Percentiles rank a stretch among this genome's conserved stretches.
Evolutionary conservation across 306 rosid species (phyloP).

Genomic region (Acmispon strigosus): DNA sequence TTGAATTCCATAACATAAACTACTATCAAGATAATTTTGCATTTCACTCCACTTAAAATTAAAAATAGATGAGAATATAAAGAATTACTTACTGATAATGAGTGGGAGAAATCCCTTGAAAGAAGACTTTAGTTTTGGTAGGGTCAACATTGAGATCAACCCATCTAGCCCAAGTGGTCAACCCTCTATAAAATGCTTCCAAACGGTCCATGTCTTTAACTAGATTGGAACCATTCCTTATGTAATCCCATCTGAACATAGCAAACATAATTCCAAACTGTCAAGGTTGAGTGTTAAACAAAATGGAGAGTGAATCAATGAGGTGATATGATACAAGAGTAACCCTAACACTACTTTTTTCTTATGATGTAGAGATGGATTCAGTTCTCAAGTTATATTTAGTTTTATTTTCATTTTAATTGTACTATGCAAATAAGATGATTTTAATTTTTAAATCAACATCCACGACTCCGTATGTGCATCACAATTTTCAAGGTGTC

Average conservation of each 20-base stretch:
- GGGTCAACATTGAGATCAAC: constrained; percentile 59
- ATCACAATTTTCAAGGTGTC: too few species aligned
- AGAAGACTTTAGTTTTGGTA: constrained; percentile 61
- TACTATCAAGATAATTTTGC: neutral
- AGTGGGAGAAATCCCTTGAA: constrained; percentile 86
- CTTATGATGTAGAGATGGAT: neutral
- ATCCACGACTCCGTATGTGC: too few species aligned
- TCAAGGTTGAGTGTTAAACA: neutral
- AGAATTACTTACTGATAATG: constrained; percentile 84
- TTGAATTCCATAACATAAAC: neutral
- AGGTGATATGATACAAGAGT: neutral
- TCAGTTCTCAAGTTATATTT: too few species aligned
- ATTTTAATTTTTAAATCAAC: too few species aligned
- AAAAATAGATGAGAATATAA: too few species aligned
- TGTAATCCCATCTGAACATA: constrained; percentile 68
- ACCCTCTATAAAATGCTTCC: constrained; percentile 58
- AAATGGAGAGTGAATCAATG: neutral
- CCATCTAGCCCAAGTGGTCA: constrained; percentile 79
- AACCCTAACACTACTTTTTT: neutral
- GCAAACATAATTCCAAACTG: neutral
- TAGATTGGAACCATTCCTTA: constrained; percentile 50
- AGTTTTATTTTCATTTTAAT: too few species aligned
- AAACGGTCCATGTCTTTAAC: constrained; percentile 64
- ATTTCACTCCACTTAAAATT: neutral
- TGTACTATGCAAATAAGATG: too few species aligned